phyloP scores from a whole-genome alignment of 495 filamentous ascomycete species.

The Pseudoneurospora amorphoporcata region DNA sequence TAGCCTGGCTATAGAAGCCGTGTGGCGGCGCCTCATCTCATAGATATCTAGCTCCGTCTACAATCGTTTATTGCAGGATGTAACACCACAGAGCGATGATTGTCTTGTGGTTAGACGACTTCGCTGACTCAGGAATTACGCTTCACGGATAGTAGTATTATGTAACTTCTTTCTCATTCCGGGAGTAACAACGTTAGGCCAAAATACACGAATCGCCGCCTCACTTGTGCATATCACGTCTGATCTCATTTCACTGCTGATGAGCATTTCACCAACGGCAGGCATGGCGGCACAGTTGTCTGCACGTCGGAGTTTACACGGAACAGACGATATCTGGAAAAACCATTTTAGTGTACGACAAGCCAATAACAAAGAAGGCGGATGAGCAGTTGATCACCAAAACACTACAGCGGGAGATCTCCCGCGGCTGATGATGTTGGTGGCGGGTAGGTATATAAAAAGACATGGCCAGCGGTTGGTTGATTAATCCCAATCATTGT shows the following conservation, averaged over 20 bases:
- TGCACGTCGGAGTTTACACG: background rate
- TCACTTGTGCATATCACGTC: background rate
- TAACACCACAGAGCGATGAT: background rate
- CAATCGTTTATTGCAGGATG: background rate
- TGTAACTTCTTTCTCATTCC: background rate
- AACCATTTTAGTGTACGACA: background rate
- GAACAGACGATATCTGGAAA: background rate
- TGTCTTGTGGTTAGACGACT: background rate
- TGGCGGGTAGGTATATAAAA: background rate
- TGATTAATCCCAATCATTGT: background rate
- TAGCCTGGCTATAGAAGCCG: background rate
- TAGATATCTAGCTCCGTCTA: background rate
- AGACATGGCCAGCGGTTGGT: background rate
- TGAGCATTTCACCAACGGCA: background rate
- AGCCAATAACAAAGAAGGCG: background rate
- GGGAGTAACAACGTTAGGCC: background rate
- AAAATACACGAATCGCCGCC: background rate
- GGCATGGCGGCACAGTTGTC: background rate
- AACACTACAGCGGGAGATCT: background rate
- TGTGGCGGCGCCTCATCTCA: background rate
- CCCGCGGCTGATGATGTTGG: background rate
- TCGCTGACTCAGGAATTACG: background rate
- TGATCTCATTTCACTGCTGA: background rate
- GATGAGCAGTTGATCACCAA: background rate
- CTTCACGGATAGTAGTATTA: background rate